These are phyloP conservation scores for Sporothrix inflata DNA, from an alignment of 2,329 filamentous ascomycete species.

Conservation along the genomic window DNA sequence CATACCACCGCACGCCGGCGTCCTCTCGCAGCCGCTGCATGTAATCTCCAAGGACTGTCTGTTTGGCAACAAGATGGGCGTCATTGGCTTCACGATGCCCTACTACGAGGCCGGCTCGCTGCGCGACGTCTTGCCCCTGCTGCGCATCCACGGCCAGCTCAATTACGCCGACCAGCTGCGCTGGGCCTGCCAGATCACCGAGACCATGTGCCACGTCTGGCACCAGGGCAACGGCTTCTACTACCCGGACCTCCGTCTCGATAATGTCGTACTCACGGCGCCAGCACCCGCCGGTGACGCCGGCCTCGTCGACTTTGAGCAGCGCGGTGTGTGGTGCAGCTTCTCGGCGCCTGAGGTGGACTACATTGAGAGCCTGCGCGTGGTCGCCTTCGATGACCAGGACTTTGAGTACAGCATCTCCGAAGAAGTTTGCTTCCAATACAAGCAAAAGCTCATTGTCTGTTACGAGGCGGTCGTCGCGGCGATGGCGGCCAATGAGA, in stretches of 20 bases:
- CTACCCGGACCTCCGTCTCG: conserved; percentile 63
- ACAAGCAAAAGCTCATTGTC: conserved; percentile 49
- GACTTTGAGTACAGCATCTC: conserved; percentile 45
- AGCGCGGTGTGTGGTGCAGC: conserved; percentile 65
- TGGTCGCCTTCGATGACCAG: conserved; percentile 53
- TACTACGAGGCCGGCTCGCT: conserved; percentile 59
- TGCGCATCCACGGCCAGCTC: conserved; percentile 52
- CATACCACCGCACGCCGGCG: conserved; percentile 55
- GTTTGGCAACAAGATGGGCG: conserved; percentile 59
- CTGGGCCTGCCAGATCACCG: conserved; percentile 58
- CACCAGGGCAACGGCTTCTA: conserved; percentile 54
- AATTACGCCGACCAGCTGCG: conserved; percentile 50
- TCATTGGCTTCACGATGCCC: conserved; percentile 60
- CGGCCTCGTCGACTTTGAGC: conserved; percentile 65
- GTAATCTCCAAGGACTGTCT: conserved; percentile 59
- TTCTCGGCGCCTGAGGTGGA: conserved; percentile 65
- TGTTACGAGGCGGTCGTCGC: conserved; percentile 42
- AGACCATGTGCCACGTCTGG: conserved; percentile 55
- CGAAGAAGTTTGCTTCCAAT: conserved; percentile 46
- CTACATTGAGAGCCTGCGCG: conserved; percentile 60
- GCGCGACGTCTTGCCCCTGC: conserved; percentile 57
- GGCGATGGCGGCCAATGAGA: background rate
- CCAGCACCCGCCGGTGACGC: conserved; percentile 43
- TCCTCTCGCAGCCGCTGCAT: conserved; percentile 56
- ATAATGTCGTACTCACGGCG: conserved; percentile 60